Evolutionary conservation across 2,329 filamentous ascomycete genomes (phyloP).

Genomic region (Venturiaceae sp.): DNA sequence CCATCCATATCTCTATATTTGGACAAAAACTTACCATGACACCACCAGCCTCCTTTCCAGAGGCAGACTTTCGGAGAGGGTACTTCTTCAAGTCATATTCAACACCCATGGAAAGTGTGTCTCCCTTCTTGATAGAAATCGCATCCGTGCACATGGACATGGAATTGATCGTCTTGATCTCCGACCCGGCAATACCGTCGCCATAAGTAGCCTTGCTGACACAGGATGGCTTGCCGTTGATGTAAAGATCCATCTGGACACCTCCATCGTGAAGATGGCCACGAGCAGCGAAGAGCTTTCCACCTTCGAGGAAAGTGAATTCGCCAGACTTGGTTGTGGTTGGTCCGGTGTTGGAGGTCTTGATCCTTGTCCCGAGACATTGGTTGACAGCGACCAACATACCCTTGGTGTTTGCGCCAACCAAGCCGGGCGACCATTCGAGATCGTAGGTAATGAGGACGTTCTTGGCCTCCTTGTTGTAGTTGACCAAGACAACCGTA

Average conservation of each 20-base stretch:
- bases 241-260: neutral
- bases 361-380: conserved; percentile 1
- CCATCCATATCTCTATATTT: neutral
- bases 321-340: conserved; percentile 2
- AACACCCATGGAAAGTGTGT: neutral
- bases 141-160: conserved; percentile 5
- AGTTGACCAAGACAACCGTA: conserved; percentile 5
- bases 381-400: conserved; percentile 2
- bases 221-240: conserved; percentile 3
- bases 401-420: conserved; percentile 4
- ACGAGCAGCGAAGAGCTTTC: neutral
- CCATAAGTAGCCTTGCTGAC: conserved; percentile 6
- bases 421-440: conserved; percentile 4
- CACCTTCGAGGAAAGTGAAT: conserved; percentile 3
- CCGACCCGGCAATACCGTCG: neutral
- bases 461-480: conserved; percentile 5
- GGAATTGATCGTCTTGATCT: conserved; percentile 2
- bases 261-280: conserved; percentile 8
- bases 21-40: neutral
- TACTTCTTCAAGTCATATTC: conserved; percentile 5
- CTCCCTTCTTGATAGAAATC: conserved; percentile 8
- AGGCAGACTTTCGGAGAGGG: conserved; percentile 4
- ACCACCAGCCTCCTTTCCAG: conserved; percentile 1
- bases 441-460: conserved; percentile 5
- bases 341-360: neutral